These are phyloP conservation scores for Heimioporus sp. DNA, from an alignment of 768 basidiomycete genomes.

Conservation along the genomic window DNA sequence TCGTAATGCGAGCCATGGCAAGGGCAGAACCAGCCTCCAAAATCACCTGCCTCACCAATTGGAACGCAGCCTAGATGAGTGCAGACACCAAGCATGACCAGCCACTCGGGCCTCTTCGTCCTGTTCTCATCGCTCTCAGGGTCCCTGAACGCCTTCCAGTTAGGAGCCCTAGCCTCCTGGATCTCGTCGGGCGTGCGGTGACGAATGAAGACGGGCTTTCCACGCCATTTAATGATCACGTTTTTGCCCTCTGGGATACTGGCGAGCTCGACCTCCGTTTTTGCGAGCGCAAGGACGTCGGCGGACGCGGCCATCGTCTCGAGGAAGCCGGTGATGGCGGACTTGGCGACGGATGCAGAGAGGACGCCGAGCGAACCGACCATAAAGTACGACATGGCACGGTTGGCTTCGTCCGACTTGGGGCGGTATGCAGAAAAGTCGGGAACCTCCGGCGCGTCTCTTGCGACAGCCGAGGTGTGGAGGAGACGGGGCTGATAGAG, in stretches of 20 bases:
- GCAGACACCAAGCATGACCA: constrained; percentile 90
- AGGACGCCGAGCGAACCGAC: constrained; percentile 90
- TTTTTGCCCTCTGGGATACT: constrained; percentile 97
- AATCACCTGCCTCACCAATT: constrained; percentile 96
- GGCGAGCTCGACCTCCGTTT: constrained; percentile 91
- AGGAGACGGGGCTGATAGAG: constrained; percentile 67
- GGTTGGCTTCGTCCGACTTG: constrained; percentile 61
- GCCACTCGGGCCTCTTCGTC: constrained; percentile 95
- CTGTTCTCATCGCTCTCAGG: constrained; percentile 89
- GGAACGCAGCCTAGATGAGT: constrained; percentile 99
- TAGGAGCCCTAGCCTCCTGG: constrained; percentile 80
- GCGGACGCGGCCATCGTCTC: constrained; percentile 96
- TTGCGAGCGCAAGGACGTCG: constrained; percentile 96
- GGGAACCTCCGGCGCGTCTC: constrained; percentile 80
- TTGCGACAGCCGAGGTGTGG: constrained; percentile 69
- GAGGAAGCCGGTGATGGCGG: constrained; percentile 89
- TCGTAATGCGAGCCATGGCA: constrained; percentile 99
- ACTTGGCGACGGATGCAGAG: constrained; percentile 92
- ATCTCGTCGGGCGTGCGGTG: constrained; percentile 93
- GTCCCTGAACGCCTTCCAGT: constrained; percentile 89
- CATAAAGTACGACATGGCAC: constrained; percentile 86
- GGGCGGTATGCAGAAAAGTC: constrained; percentile 84
- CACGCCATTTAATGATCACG: constrained; percentile 97
- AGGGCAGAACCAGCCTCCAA: constrained; percentile 99
- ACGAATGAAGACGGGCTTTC: constrained; percentile 99